Evolutionary conservation across 768 basidiomycete genomes (phyloP).

Genomic region (Termitomyces titanicus): DNA sequence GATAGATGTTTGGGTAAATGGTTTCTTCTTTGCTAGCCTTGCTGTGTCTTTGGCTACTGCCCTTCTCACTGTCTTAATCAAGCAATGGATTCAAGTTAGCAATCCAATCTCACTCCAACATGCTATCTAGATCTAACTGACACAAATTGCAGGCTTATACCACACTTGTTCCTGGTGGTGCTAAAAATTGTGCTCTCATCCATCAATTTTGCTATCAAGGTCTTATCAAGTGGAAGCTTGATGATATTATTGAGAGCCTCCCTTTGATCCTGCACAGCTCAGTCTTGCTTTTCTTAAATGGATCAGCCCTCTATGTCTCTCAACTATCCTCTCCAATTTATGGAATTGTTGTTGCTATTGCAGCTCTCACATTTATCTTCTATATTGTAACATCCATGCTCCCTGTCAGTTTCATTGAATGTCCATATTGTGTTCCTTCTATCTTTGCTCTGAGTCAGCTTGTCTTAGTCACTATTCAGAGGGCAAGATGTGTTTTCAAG

Average conservation of each 20-base stretch:
- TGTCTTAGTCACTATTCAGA: no score
- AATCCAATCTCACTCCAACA: background rate
- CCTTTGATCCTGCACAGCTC: constrained; percentile 11
- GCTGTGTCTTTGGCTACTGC: background rate
- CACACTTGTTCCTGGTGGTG: background rate
- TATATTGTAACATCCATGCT: no score
- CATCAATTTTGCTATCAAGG: constrained; percentile 9
- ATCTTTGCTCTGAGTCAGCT: no score
- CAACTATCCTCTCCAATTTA: no score
- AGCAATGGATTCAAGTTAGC: background rate
- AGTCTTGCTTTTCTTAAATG: no score
- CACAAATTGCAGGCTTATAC: background rate
- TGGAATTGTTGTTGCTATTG: no score
- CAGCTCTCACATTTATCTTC: no score
- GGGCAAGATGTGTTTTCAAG: no score
- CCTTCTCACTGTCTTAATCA: background rate
- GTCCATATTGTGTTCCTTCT: no score
- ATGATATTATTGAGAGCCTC: constrained; percentile 6
- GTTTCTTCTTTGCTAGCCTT: background rate
- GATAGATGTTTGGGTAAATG: background rate
- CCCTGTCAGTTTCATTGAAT: no score
- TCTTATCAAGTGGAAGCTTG: constrained; percentile 10
- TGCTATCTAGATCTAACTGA: no score
- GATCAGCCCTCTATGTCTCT: no score
- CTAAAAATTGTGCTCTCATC: background rate